A percentile compares a stretch with the other conserved stretches of the same genome.
phyloP scores from a whole-genome alignment of 805 yeast genomes.

The Starmerella vaccinii region DNA sequence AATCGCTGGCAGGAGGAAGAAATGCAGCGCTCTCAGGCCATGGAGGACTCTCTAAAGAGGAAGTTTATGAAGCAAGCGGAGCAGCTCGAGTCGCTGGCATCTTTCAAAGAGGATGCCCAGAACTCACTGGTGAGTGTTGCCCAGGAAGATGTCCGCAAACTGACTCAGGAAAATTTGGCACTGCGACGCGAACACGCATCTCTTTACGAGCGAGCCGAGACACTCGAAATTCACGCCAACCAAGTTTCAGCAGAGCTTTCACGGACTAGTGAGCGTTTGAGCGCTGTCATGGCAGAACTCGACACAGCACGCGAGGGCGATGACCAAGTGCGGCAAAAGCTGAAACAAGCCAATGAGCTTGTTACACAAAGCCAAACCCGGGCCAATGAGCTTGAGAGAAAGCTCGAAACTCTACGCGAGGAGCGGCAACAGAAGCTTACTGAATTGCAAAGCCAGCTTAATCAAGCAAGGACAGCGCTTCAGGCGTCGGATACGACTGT shows the following conservation, averaged over 20 bases:
- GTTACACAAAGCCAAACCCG: background rate
- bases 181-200: constrained; percentile 4
- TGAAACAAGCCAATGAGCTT: background rate
- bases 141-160: background rate
- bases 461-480: background rate
- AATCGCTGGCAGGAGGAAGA: constrained; percentile 1
- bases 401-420: background rate
- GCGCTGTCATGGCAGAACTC: background rate
- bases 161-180: background rate
- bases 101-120: constrained; percentile 5
- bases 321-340: background rate
- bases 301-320: background rate
- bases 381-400: background rate
- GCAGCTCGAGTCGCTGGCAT: constrained; percentile 3
- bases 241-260: background rate
- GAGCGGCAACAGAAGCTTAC: background rate
- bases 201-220: constrained; percentile 3
- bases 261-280: background rate
- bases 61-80: constrained; percentile 1
- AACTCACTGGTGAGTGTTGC: constrained; percentile 2
- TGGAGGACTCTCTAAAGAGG: constrained; percentile 3
- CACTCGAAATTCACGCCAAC: background rate
- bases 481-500: constrained; percentile 1
- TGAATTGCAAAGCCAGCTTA: background rate
- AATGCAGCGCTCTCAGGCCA: background rate